Base-by-base conservation (phyloP, 1,284 basidiomycete species). In the Microbotryum lychnidis-dioicae region DNA sequence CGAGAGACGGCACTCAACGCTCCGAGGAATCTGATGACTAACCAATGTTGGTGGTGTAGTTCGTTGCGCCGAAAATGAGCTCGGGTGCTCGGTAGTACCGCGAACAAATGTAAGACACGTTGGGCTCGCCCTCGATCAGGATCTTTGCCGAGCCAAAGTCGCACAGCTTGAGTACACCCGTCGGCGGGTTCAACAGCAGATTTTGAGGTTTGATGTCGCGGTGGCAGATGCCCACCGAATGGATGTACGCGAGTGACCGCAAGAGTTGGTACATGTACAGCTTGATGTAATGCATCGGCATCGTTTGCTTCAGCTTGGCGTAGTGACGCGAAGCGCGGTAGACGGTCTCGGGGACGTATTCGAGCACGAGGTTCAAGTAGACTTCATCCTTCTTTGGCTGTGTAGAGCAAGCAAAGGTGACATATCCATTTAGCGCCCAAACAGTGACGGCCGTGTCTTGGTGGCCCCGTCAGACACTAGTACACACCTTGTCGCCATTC, bases 21-120 rank as follows among this genome's bases (percentile, higher is more conserved):
- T 33, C 25, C 20, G 49, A 53, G 12, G 29, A 16, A 2, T 29
- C 29, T 51, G 54, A 52, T 16, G 33, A 80, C 87, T 71, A 70
- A 90, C 91, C 92, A 73, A 99, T 99, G 77, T 97, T 97, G 71
- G 94, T 98, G n/a, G 93, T 97, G 81, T 99, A 99, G 81, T 99
- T 99, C 64, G 96, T 98, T 45, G 94, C 94, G 58, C 94, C 94
- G 76, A 99, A 99, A 76, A 99, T 99, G 75, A 99, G 85, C 79
- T 99, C 94, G 25, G 94, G 96, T 56, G 94, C 96, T 71, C 94
- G 87, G 80, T 99, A 99, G 81, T 99, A 99, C 75, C 94, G 83
- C 70, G 94, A 99, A 80, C 94, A 99, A 75, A 99, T 99, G 79
- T 99, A 99, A 78, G 87, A 91, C 77, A 99, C 94, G 77, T 99